Evolutionary conservation across 192 early-diverging fungal genomes (phyloP), one percentile per base, ranked within the genome.

Genomic region (Backusella tarrabulga): DNA sequence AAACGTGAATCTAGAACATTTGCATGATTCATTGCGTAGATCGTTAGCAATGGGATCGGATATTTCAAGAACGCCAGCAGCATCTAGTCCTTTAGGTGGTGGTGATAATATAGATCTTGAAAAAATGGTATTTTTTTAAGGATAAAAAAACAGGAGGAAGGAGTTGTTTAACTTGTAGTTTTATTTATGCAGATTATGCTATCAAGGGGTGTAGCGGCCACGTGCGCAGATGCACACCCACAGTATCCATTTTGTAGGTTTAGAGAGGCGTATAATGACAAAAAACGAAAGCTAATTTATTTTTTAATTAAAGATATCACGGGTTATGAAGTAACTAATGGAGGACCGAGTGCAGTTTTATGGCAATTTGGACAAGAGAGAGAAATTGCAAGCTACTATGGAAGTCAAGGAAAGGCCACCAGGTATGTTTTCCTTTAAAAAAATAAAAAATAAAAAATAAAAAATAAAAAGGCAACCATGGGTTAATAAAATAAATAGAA

Each of bases 291-390:
- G 34, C 23, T 17, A 23, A 46, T 11, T 34, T 15, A 72, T 21
- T 26, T 46, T 40, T 79, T 50, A 74, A 23, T 74, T 40, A 4
- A 29, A 83, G 76, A 87, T 72, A 72, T 88, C 36, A 87, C 87
- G 9, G 87, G 87, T 9, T 84, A 85, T 63, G 76, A 83, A 34
- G 72, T 84, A 72, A 81, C 85, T 15, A 84, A 87, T 68, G 85
- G 84, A 1, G 87, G 88, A 0, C 86, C 88, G 1, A 88, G 88
- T 56, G 92, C 93, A 29, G 87, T 89, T 3, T 86, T 96, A 3
- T 96, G 90, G 86, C 94, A 95, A 76, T 96, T 89, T 85, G 93
- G 93, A 2, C 93, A 96, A 74, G 83, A 86, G 17, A 80, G 82
- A 36, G 91, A 91, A 63, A 83, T 96, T 5, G 86, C 91, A 34